These are phyloP conservation scores for Yarrowia hollandica DNA, from an alignment of 805 yeast genomes.

Conservation along the genomic window DNA sequence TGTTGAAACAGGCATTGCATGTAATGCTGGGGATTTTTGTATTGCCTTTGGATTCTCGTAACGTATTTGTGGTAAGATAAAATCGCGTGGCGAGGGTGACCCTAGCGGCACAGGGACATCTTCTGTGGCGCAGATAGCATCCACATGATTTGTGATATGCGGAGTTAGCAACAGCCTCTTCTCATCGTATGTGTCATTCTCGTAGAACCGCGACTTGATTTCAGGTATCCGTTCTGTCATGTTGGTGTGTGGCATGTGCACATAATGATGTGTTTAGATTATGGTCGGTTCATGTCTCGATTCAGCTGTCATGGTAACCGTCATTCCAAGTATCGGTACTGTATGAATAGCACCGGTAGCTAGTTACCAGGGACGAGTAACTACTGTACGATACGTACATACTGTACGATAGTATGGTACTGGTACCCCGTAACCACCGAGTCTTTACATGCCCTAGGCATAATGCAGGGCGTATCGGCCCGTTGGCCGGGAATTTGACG, in stretches of 20 bases:
- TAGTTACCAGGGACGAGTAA: too few relatives aligned
- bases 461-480: slow-evolving; percentile 2
- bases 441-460: not conserved
- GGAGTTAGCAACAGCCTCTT: not conserved
- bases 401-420: not conserved
- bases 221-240: not conserved
- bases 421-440: not conserved
- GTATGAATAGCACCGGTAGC: too few relatives aligned
- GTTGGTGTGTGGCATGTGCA: not conserved
- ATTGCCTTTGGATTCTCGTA: not conserved
- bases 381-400: too few relatives aligned
- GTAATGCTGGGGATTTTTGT: not conserved
- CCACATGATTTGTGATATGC: not conserved
- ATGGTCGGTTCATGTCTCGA: too few relatives aligned
- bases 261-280: too few relatives aligned
- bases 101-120: not conserved
- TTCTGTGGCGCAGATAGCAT: not conserved
- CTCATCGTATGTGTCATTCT: not conserved
- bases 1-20: not conserved
- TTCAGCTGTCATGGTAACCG: too few relatives aligned
- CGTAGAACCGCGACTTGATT: slow-evolving; percentile 2
- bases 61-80: not conserved
- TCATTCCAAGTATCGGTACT: too few relatives aligned
- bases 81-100: slow-evolving; percentile 1
- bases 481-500: too few relatives aligned